Base-by-base conservation (phyloP, 345 rosid genomes). In the Aquilaria malaccensis region DNA sequence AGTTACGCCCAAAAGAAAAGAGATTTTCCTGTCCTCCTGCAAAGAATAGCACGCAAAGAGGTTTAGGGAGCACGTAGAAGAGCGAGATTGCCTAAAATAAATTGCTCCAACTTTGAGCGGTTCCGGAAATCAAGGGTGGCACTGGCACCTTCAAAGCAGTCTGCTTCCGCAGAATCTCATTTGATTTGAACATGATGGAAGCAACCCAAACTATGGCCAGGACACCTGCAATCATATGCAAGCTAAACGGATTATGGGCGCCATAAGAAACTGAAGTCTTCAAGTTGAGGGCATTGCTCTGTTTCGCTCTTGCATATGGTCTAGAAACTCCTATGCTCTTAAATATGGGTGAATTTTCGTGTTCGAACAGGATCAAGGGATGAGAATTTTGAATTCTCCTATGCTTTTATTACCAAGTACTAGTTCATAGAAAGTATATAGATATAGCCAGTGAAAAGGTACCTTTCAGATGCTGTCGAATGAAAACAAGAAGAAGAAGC, bases 381-480 rank as follows among this genome's bases (percentile, higher is more conserved):
- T 22, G 22, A 22, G 22, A 22, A 22, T 22, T 22, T 22, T 22
- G 22, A 22, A 22, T 22, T 22, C 22, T 22, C 22, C 22, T 22
- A 22, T 22, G 22, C 22, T 22, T 22, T 22, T 22, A 22, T 22
- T 22, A 22, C 1, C 22, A 22, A 22, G 22, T 22, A 22, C 22
- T 22, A 22, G 22, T 22, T 22, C 22, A 22, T 22, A 22, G 22
- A 22, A 22, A 22, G 22, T 22, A 22, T 22, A 22, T 22, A 22
- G 22, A 22, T 22, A 22, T 22, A 22, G 22, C 22, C 22, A 22
- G 41, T 31, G 2, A 55, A 59, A 45, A 50, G 13, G 14, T 73
- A 80, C 88, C 91, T 79, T 74, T 85, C 64, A 85, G 75, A 70
- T 85, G 91, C 69, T 80, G 85, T 31, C 87, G 81, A 59, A 85